Percentiles rank a stretch among this genome's conserved stretches.
phyloP scores from a whole-genome alignment of 2,329 filamentous ascomycete species.

The Celoporthe dispersa region DNA sequence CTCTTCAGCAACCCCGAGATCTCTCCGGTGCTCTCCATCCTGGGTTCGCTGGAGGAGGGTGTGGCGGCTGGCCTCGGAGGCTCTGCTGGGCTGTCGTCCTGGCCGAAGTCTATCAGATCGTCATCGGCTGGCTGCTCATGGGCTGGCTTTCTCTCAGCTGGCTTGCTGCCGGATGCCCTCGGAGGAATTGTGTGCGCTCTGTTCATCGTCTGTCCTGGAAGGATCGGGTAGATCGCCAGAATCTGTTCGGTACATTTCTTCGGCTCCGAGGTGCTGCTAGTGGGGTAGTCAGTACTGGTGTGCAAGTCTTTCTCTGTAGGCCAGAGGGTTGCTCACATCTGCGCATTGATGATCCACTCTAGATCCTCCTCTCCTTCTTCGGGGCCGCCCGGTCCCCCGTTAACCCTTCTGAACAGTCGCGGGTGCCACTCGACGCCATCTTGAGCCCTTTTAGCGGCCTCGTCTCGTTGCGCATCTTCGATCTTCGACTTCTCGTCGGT shows the following conservation, averaged over 20 bases:
- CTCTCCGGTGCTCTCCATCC: slow-evolving; percentile 39
- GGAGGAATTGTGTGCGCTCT: slow-evolving; percentile 62
- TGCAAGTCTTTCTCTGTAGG: background rate
- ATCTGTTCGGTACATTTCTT: slow-evolving; percentile 80
- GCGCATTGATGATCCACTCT: slow-evolving; percentile 92
- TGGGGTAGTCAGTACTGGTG: slow-evolving; percentile 36
- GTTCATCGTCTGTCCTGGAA: slow-evolving; percentile 72
- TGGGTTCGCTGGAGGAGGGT: slow-evolving; percentile 17
- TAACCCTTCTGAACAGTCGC: slow-evolving; percentile 78
- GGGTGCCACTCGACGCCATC: slow-evolving; percentile 87
- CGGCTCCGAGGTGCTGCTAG: slow-evolving; percentile 61
- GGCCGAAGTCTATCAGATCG: slow-evolving; percentile 64
- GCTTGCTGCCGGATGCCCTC: slow-evolving; percentile 36
- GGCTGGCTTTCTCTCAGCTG: slow-evolving; percentile 29
- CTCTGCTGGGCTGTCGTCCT: slow-evolving; percentile 40
- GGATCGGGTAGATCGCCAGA: slow-evolving; percentile 80
- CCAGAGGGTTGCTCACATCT: slow-evolving; percentile 63
- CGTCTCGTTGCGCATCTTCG: slow-evolving; percentile 88
- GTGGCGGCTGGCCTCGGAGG: slow-evolving; percentile 21
- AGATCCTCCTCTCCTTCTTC: slow-evolving; percentile 87
- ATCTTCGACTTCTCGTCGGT: slow-evolving; percentile 97
- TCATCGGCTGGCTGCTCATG: slow-evolving; percentile 30
- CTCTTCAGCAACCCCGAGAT: slow-evolving; percentile 50
- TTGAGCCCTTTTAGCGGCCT: slow-evolving; percentile 78
- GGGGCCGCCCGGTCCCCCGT: slow-evolving; percentile 68